These are phyloP conservation scores for Globisporangium irregulare DNA, from an alignment of 352 stramenopile species.

Conservation along the genomic window DNA sequence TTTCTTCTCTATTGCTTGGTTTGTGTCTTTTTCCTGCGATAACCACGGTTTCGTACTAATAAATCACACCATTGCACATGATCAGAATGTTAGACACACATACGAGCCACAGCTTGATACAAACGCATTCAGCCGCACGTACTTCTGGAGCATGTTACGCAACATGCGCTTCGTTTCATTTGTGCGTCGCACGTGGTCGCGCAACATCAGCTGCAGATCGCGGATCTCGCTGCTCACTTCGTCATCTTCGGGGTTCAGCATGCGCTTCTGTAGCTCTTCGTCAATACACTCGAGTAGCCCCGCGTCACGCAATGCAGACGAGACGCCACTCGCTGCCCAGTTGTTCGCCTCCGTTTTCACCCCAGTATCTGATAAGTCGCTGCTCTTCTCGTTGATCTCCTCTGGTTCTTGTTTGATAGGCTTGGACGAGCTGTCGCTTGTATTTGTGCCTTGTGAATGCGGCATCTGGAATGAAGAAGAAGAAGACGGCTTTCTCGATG, in stretches of 20 bases:
- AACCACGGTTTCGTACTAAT: slow-evolving; percentile 68
- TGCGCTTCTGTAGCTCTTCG: slow-evolving; percentile 22
- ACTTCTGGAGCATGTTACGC: slow-evolving; percentile 54
- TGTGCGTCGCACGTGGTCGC: slow-evolving; percentile 35
- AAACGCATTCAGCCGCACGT: slow-evolving; percentile 4
- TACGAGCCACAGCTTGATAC: neutral
- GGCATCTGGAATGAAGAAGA: neutral
- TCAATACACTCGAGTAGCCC: slow-evolving; percentile 46
- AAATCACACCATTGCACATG: neutral
- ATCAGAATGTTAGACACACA: neutral
- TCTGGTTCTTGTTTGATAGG: neutral
- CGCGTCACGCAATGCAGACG: slow-evolving; percentile 30
- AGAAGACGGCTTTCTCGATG: neutral
- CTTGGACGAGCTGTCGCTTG: neutral
- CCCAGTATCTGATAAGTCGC: neutral
- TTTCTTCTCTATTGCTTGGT: slow-evolving; percentile 45
- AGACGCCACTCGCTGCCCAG: slow-evolving; percentile 32
- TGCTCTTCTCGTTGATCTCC: slow-evolving; percentile 6
- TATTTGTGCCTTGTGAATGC: neutral
- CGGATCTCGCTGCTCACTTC: slow-evolving; percentile 68
- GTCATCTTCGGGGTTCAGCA: slow-evolving; percentile 44
- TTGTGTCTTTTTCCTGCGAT: slow-evolving; percentile 38
- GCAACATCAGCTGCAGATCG: slow-evolving; percentile 40
- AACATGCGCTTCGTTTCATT: slow-evolving; percentile 65
- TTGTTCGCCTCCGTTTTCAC: slow-evolving; percentile 10